These are phyloP conservation scores for Gnaphalium uliginosum DNA, from an alignment of 129 eudicot species.

Conservation along the genomic window DNA sequence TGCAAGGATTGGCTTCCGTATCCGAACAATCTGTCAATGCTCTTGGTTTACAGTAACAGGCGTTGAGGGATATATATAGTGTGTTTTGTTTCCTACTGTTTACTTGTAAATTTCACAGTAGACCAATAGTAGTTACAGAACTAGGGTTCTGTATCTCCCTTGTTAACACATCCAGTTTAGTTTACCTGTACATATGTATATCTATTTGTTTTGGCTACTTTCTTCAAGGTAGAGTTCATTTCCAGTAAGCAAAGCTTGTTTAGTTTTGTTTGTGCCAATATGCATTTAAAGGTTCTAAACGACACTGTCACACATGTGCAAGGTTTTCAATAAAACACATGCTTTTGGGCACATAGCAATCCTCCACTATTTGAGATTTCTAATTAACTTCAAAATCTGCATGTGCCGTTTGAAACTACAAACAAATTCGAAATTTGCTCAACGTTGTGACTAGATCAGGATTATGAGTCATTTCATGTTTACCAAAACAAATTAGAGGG, in stretches of 20 bases:
- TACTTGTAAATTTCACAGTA: constrained; percentile 25
- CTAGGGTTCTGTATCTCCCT: neutral
- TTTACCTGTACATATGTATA: constrained; percentile 10
- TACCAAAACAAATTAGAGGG: too few relatives aligned
- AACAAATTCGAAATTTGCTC: neutral
- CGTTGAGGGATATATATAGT: neutral
- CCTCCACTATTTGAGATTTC: too few relatives aligned
- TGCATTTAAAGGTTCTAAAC: too few relatives aligned
- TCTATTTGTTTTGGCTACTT: constrained; percentile 4
- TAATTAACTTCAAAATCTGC: too few relatives aligned
- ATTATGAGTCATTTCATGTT: neutral
- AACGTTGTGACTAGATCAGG: neutral
- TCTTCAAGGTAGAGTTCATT: neutral
- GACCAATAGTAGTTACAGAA: constrained; percentile 6
- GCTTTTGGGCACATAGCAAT: too few relatives aligned
- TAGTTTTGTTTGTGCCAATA: too few relatives aligned
- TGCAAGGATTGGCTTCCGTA: constrained; percentile 56
- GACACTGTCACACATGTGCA: too few relatives aligned
- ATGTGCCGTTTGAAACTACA: neutral
- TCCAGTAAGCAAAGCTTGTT: neutral
- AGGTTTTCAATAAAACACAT: too few relatives aligned
- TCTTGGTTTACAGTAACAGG: neutral
- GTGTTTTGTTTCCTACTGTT: constrained; percentile 1
- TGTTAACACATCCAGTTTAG: constrained; percentile 12
- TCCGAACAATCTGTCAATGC: constrained; percentile 22